Base-by-base conservation (phyloP, 192 early-diverging fungal genomes). In the Allomyces arbusculus region DNA sequence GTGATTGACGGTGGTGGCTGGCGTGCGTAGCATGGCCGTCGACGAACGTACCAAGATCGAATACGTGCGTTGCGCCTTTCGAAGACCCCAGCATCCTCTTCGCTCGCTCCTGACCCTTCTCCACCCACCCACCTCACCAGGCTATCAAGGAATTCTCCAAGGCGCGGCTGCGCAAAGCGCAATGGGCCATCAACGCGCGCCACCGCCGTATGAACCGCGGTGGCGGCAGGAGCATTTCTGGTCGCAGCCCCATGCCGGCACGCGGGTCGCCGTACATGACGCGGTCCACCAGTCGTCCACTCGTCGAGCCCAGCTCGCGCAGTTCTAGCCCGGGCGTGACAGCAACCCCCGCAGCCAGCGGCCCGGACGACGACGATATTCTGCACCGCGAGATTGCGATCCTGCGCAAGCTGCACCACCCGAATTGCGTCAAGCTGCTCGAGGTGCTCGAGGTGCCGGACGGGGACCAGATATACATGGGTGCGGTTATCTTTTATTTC, bases 121-220 rank as follows among this genome's bases (percentile, higher is more conserved):
- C 33, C 33, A 40, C 33, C 33, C 33, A 40, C 33, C 33, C 33
- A 40, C 26, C 4, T 3, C 33, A 40, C 33, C 72, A 91, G 76
- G 95, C 95, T 16, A 86, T 95, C 64, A 98, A 98, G 76, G 95
- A 93, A 75, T 94, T 93, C 66, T 84, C 82, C 75, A 95, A 95
- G 70, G 77, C 87, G 20, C 83, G 88, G 62, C 74, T 98, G 61
- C 82, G 89, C 24, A 86, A 87, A 63, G 80, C 81, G 61, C 79
- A 80, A 65, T 80, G 82, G 74, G 75, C 81, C 0, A 78, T 82
- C 33, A 40, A 40, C 33, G 33, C 33, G 33, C 33, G 33, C 4
- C 33, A 40, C 33, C 26, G 68, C 78, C 19, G 70, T 79, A 62
- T 77, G 77, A n/a, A 61, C 66, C 44, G 65, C 77, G 66, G 50